phyloP scores from a whole-genome alignment of 768 basidiomycete genomes.

The Suillus clintonianus region DNA sequence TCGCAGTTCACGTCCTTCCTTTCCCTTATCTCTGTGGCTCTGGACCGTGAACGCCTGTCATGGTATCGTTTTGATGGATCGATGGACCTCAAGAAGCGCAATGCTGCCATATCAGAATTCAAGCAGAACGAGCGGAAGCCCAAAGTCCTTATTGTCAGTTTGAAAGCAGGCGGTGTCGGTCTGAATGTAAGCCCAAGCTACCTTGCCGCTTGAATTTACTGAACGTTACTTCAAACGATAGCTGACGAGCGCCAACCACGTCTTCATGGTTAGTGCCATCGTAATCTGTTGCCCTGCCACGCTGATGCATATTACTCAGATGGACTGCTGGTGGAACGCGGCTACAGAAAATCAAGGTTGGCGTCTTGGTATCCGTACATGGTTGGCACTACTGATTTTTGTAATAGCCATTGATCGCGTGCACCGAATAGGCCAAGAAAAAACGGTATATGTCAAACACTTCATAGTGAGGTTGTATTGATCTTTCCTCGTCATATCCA shows the following conservation, averaged over 20 bases:
- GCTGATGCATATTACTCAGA: slow-evolving; percentile 43
- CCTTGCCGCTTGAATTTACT: not conserved
- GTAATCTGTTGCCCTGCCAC: not conserved
- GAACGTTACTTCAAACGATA: slow-evolving; percentile 24
- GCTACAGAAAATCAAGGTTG: slow-evolving; percentile 80
- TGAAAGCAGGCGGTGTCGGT: slow-evolving; percentile 93
- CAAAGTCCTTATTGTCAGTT: slow-evolving; percentile 73
- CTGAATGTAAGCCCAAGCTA: slow-evolving; percentile 59
- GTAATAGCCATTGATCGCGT: slow-evolving; percentile 82
- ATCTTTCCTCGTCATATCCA: not conserved
- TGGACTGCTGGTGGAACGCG: slow-evolving; percentile 94
- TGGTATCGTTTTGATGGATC: slow-evolving; percentile 89
- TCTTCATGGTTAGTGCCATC: slow-evolving; percentile 67
- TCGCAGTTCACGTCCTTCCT: slow-evolving; percentile 90
- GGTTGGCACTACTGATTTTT: slow-evolving; percentile 6
- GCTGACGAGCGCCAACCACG: slow-evolving; percentile 81
- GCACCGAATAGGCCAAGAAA: slow-evolving; percentile 82
- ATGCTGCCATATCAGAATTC: slow-evolving; percentile 76
- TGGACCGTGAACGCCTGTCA: slow-evolving; percentile 68
- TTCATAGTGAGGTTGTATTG: slow-evolving; percentile 62
- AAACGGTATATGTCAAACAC: slow-evolving; percentile 80
- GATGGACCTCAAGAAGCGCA: slow-evolving; percentile 84
- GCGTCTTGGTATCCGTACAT: not conserved
- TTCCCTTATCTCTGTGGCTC: slow-evolving; percentile 71
- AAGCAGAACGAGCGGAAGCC: slow-evolving; percentile 66